These are phyloP conservation scores for Vigna unguiculata DNA, from an alignment of 306 rosid species.

Conservation along the genomic window DNA sequence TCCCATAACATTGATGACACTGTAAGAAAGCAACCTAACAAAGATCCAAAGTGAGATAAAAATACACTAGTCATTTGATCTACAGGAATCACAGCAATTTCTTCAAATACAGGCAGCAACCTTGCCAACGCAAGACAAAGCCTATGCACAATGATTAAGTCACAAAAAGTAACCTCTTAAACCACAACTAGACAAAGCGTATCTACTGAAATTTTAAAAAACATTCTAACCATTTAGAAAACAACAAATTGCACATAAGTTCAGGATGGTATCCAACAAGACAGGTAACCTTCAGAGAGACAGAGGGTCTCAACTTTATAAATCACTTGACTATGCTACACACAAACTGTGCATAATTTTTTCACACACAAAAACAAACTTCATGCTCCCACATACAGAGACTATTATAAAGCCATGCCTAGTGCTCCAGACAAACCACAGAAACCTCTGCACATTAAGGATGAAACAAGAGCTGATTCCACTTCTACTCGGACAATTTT, in stretches of 20 bases:
- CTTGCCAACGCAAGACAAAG: constrained; percentile 27
- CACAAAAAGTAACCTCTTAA: background rate
- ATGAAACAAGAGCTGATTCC: constrained; percentile 90
- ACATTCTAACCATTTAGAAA: background rate
- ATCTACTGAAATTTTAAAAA: background rate
- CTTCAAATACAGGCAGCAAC: constrained; percentile 40
- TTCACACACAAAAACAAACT: background rate
- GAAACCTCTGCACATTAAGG: constrained; percentile 81
- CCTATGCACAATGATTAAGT: background rate
- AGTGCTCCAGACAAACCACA: constrained; percentile 89
- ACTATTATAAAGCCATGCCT: constrained; percentile 55
- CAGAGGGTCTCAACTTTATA: background rate
- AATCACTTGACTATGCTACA: background rate
- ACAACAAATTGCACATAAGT: background rate
- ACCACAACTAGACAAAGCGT: background rate
- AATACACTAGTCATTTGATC: constrained; percentile 73
- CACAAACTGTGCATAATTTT: background rate
- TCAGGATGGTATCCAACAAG: background rate
- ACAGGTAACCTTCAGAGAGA: constrained; percentile 3
- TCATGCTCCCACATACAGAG: constrained; percentile 20
- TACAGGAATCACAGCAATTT: constrained; percentile 42
- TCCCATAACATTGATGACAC: background rate
- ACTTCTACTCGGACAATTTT: constrained; percentile 91
- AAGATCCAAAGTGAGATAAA: background rate
- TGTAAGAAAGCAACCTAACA: background rate